Evolutionary conservation across 768 basidiomycete species (phyloP).

Genomic region (Panaeolus papilionaceus): DNA sequence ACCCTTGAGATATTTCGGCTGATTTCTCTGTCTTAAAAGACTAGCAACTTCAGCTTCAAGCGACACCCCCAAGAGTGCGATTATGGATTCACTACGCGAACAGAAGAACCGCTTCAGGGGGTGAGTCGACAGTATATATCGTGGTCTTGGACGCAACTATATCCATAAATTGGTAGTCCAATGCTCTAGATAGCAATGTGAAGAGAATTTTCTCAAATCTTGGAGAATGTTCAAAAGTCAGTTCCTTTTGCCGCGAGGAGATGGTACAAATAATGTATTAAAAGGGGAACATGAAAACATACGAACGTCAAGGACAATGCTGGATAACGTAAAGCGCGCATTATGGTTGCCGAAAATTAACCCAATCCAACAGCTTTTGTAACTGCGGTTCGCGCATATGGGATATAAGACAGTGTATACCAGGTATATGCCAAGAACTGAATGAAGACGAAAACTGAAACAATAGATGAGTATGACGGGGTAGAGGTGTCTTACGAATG

Average conservation of each 20-base stretch:
- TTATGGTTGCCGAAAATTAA: conserved; percentile 21
- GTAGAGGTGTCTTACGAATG: neutral
- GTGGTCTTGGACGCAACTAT: neutral
- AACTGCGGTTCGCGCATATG: conserved; percentile 83
- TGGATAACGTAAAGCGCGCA: neutral
- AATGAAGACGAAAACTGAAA: conserved; percentile 85
- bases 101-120: conserved; percentile 87
- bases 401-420: conserved; percentile 90
- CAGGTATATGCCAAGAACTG: conserved; percentile 93
- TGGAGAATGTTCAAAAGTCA: conserved; percentile 1
- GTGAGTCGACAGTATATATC: conserved; percentile 39
- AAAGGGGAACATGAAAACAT: conserved; percentile 14
- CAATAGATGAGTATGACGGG: conserved; percentile 19
- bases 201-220: neutral
- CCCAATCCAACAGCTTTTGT: conserved; percentile 65
- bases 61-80: conserved; percentile 52
- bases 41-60: conserved; percentile 48
- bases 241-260: neutral
- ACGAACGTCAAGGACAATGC: neutral
- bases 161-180: conserved; percentile 21
- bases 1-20: neutral
- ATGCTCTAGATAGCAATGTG: conserved; percentile 20
- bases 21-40: conserved; percentile 41
- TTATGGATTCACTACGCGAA: conserved; percentile 80
- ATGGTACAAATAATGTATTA: conserved; percentile 12